A percentile compares a stretch with the other conserved stretches of the same genome.
These are phyloP conservation scores for Populus hybrid DNA, from an alignment of 441 rosid genomes.

Conservation along the genomic window DNA sequence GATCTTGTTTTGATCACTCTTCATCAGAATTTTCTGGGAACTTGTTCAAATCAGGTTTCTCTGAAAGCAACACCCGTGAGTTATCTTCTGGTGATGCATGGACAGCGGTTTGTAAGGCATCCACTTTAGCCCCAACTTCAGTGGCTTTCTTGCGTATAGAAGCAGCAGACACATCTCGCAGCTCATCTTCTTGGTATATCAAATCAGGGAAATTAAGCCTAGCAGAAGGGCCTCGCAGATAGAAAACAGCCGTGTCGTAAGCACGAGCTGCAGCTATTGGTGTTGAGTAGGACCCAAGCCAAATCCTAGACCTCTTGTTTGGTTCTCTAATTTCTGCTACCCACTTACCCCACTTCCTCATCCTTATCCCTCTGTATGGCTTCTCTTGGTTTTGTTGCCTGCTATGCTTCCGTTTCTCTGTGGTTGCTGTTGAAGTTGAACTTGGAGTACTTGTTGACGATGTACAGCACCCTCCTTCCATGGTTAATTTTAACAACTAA, in stretches of 20 bases:
- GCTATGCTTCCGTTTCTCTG: conserved; percentile 34
- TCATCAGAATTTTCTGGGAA: conserved; percentile 63
- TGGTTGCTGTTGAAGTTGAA: conserved; percentile 19
- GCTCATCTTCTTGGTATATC: conserved; percentile 43
- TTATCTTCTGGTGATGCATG: conserved; percentile 25
- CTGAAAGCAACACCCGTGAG: conserved; percentile 18
- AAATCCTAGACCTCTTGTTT: conserved; percentile 73
- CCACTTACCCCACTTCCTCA: conserved; percentile 96
- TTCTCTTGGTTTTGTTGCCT: conserved; percentile 46
- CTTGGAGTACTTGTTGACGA: conserved; percentile 20
- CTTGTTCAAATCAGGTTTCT: conserved; percentile 74
- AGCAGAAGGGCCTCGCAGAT: conserved; percentile 78
- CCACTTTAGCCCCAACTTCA: conserved; percentile 78
- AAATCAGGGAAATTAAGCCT: conserved; percentile 83
- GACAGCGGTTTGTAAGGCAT: conserved; percentile 50
- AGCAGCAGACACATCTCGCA: conserved; percentile 61
- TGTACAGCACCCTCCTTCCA: conserved; percentile 35
- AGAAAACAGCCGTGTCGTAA: conserved; percentile 81
- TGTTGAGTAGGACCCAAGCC: conserved; percentile 87
- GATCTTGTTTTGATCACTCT: conserved; percentile 17
- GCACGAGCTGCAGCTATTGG: conserved; percentile 86
- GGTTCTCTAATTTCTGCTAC: conserved; percentile 93
- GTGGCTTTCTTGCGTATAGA: conserved; percentile 76
- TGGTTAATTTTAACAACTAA: not conserved
- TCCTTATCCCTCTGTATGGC: conserved; percentile 79